Evolutionary conservation across 805 yeast species (phyloP), one percentile per base, ranked within the genome.

Genomic region (Metschnikowia dekortorum): DNA sequence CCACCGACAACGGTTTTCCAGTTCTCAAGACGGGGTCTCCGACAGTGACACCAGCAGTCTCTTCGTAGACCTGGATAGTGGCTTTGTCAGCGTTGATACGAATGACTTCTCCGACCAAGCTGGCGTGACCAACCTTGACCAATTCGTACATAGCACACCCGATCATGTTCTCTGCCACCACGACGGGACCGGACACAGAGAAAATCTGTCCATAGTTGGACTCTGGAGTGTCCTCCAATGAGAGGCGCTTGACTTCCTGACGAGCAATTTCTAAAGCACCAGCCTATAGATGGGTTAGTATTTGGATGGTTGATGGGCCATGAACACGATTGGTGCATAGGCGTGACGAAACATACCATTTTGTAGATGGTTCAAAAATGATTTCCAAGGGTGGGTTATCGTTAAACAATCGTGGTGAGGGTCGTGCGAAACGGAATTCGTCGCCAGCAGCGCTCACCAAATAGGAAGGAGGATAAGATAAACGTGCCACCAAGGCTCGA

Each of bases 91-190:
- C 95, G 65, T 84, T 94, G 59, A 94, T 92, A 79, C 99, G 85
- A 71, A 94, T 94, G 58, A 94, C 97, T 74, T 94, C 99, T 69
- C 99, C 99, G 44, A 94, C 98, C 68, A 94, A 81, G 70, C 81
- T 89, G 62, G 89, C 96, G 71, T 94, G 98, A 61, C 99, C 98
- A 58, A 94, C 99, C 70, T 85, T 90, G 65, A 92, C 99, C 72
- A 94, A 80, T 70, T 94, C 99, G 80, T 94, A 92, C 99, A 94
- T 94, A 63, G 98, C 97, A 82, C 97, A 89, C 56, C 99, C 99
- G 73, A 91, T 88, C 98, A 94, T 90, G 76, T 94, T 87, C 73
- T 94, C 98, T 45, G 99, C 99, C 44, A 94, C 85, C 48, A 94
- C 87, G 62, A 94, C 99, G 29, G 99, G 98, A 64, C 99, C 99